Percentiles rank a stretch among this genome's conserved stretches.
Conservation (phyloP, 805 yeast genomes). For the Zygoascus biomembranicola region DNA sequence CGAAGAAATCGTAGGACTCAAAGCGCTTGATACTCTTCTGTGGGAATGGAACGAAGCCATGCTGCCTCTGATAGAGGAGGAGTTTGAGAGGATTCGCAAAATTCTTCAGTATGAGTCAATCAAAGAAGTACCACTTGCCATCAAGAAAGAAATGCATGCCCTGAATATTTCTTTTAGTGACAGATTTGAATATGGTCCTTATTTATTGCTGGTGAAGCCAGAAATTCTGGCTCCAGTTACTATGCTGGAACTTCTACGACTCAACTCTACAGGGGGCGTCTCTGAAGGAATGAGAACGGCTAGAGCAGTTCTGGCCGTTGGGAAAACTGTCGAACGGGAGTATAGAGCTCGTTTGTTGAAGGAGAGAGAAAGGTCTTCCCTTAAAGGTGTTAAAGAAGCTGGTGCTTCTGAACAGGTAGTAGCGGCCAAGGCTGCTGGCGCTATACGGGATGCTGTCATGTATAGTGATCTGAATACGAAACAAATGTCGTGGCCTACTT, state of each 20-base stretch:
- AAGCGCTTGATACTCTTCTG: slow-evolving; percentile 60
- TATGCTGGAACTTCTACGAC: slow-evolving; percentile 68
- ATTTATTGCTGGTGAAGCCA: slow-evolving; percentile 59
- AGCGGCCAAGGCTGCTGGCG: background rate
- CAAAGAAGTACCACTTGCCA: slow-evolving; percentile 17
- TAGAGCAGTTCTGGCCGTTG: slow-evolving; percentile 70
- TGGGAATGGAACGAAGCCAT: slow-evolving; percentile 80
- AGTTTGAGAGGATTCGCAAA: slow-evolving; percentile 46
- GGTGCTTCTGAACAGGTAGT: background rate
- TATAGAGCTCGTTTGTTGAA: slow-evolving; percentile 32
- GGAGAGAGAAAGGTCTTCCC: slow-evolving; percentile 4
- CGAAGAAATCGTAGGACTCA: slow-evolving; percentile 33
- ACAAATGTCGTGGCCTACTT: slow-evolving; percentile 42
- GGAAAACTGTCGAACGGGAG: slow-evolving; percentile 78
- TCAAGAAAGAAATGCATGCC: slow-evolving; percentile 10
- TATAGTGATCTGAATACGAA: slow-evolving; percentile 29
- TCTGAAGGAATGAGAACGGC: slow-evolving; percentile 76
- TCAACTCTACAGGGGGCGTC: slow-evolving; percentile 67
- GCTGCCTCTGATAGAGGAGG: slow-evolving; percentile 62
- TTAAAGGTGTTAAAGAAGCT: background rate
- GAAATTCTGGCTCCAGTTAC: slow-evolving; percentile 79
- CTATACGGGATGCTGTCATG: slow-evolving; percentile 26
- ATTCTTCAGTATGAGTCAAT: slow-evolving; percentile 26
- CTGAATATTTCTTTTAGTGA: slow-evolving; percentile 17
- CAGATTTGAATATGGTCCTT: slow-evolving; percentile 59